These are phyloP conservation scores for Camptophora hylomeconis DNA, from an alignment of 2,329 filamentous ascomycete genomes.

Conservation along the genomic window DNA sequence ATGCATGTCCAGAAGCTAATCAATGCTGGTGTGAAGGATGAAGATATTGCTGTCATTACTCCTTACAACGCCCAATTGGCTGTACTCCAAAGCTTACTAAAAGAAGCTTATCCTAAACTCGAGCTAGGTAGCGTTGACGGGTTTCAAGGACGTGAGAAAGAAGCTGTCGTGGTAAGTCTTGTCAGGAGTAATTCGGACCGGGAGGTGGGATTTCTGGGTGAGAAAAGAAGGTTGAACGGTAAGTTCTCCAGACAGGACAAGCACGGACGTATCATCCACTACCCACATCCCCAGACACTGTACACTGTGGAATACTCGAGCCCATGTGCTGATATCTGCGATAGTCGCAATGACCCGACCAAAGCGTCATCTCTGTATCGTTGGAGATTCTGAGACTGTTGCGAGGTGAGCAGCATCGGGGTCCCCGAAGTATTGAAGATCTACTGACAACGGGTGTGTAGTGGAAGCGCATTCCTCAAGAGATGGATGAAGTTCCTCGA, in stretches of 20 bases:
- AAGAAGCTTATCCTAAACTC: conserved; percentile 67
- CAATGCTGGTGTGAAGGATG: conserved; percentile 59
- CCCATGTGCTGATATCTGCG: conserved; percentile 7
- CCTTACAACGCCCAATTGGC: conserved; percentile 93
- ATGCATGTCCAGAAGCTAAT: conserved; percentile 65
- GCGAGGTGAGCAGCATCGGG: conserved; percentile 50
- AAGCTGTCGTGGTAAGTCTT: conserved; percentile 85
- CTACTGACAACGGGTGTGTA: conserved; percentile 24
- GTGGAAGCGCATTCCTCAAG: conserved; percentile 74
- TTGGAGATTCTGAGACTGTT: conserved; percentile 90
- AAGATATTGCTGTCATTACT: conserved; percentile 86
- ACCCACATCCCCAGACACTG: not conserved
- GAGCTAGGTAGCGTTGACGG: conserved; percentile 96
- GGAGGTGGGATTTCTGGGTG: conserved; percentile 85
- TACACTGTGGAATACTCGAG: no score
- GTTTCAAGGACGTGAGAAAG: conserved; percentile 94
- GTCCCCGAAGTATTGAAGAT: not conserved
- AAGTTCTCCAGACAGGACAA: conserved; percentile 24
- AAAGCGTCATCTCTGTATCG: conserved; percentile 75
- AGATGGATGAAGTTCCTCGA: conserved; percentile 86
- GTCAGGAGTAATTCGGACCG: conserved; percentile 78
- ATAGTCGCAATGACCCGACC: conserved; percentile 93
- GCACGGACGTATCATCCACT: not conserved
- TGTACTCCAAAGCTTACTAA: conserved; percentile 60
- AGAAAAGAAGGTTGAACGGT: conserved; percentile 89